phyloP scores from a whole-genome alignment of 2,329 filamentous ascomycete genomes.

The Fusarium begoniae region DNA sequence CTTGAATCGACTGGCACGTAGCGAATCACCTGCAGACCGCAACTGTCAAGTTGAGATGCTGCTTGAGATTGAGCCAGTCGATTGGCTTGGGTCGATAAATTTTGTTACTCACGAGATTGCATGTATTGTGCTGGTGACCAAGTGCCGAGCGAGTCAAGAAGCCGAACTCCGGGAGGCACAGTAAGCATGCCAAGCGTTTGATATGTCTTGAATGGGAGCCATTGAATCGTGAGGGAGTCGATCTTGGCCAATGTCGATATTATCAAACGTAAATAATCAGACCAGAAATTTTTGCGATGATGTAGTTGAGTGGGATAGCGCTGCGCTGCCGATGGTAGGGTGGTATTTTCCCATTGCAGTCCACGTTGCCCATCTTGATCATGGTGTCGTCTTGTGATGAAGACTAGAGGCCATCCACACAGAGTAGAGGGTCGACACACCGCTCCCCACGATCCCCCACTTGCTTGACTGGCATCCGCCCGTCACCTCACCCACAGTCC shows the following conservation, averaged over 20 bases:
- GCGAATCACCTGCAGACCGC: constrained; percentile 38
- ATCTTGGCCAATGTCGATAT: constrained; percentile 5
- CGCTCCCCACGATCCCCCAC: constrained; percentile 42
- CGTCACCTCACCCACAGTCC: not conserved
- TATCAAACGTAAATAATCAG: constrained; percentile 20
- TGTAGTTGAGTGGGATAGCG: constrained; percentile 30
- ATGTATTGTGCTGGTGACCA: constrained; percentile 9
- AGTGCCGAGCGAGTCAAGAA: constrained; percentile 35
- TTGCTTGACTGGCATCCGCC: constrained; percentile 5
- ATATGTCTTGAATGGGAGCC: constrained; percentile 3
- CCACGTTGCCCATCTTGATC: constrained; percentile 27
- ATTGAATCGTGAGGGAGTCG: not conserved
- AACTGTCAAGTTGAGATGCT: constrained; percentile 25
- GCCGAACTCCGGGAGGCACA: constrained; percentile 17
- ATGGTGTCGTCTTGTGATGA: constrained; percentile 26
- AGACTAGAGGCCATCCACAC: constrained; percentile 32
- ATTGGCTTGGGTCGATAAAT: not conserved
- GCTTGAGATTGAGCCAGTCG: constrained; percentile 9
- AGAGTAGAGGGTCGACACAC: constrained; percentile 33
- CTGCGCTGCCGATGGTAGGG: constrained; percentile 13
- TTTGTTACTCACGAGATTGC: not conserved
- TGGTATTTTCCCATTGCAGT: constrained; percentile 18
- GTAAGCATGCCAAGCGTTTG: not conserved
- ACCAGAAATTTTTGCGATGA: constrained; percentile 4
- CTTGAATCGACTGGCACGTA: constrained; percentile 7